Evolutionary conservation across 2,329 filamentous ascomycete species (phyloP).

Genomic region (Botrytis sinoallii): DNA sequence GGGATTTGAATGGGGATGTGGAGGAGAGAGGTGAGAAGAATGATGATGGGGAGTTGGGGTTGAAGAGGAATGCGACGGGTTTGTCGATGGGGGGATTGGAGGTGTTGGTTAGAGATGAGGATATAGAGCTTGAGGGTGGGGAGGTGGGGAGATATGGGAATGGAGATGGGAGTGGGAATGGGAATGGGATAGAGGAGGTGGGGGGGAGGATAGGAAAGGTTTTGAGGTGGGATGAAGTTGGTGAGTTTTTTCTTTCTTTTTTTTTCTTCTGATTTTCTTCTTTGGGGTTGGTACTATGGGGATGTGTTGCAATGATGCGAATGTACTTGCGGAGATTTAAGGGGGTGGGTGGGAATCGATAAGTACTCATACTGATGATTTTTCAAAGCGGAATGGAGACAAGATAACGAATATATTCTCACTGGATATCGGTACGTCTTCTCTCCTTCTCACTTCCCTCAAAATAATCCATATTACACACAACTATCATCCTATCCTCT

Average conservation of each 20-base stretch:
- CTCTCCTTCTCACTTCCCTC: background rate
- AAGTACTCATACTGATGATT: background rate
- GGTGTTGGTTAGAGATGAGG: background rate
- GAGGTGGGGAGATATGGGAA: background rate
- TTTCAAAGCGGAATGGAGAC: background rate
- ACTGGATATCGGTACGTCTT: background rate
- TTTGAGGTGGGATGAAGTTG: background rate
- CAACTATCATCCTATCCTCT: too few relatives aligned
- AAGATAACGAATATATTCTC: background rate
- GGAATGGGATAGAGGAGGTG: too few relatives aligned
- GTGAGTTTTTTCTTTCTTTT: background rate
- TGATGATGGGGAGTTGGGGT: background rate
- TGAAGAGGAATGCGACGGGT: background rate
- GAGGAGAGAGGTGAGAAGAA: background rate
- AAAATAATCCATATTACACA: background rate
- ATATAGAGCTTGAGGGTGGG: background rate
- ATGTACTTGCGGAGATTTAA: background rate
- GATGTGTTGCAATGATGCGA: background rate
- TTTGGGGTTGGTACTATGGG: accelerated
- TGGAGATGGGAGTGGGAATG: too few relatives aligned
- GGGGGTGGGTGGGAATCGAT: too few relatives aligned
- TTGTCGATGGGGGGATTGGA: background rate
- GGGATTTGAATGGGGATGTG: background rate
- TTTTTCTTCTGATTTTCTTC: background rate
- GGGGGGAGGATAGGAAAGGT: background rate